Evolutionary conservation across 2,329 filamentous ascomycete species (phyloP).

Genomic region (Zalaria sp.): DNA sequence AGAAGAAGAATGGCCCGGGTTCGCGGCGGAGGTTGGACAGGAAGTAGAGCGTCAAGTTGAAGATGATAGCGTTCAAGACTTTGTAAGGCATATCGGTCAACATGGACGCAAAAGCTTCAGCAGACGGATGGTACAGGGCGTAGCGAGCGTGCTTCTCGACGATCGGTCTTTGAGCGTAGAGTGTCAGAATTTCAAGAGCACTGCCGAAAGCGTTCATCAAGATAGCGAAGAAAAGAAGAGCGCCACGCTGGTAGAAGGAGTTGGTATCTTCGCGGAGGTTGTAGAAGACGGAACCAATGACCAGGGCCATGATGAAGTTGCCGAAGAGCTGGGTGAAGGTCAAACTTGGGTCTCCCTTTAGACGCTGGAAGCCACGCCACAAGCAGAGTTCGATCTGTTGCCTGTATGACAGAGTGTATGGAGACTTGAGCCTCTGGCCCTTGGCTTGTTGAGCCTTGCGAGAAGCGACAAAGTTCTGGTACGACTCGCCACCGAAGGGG

Average conservation of each 20-base stretch:
- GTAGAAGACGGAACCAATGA: slow-evolving; percentile 71
- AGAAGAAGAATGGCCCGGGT: slow-evolving; percentile 71
- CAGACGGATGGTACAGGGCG: slow-evolving; percentile 77
- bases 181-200: slow-evolving; percentile 69
- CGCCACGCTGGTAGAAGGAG: slow-evolving; percentile 67
- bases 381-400: slow-evolving; percentile 71
- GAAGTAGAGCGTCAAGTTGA: slow-evolving; percentile 76
- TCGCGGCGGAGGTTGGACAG: slow-evolving; percentile 68
- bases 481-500: slow-evolving; percentile 29
- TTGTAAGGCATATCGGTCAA: slow-evolving; percentile 77
- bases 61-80: slow-evolving; percentile 55
- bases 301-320: slow-evolving; percentile 63
- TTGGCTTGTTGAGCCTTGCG: slow-evolving; percentile 33
- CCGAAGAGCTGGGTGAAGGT: slow-evolving; percentile 54
- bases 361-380: slow-evolving; percentile 63
- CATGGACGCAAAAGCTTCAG: slow-evolving; percentile 81
- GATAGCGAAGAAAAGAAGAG: slow-evolving; percentile 75
- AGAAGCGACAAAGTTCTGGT: slow-evolving; percentile 31
- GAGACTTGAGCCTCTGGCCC: slow-evolving; percentile 49
- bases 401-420: slow-evolving; percentile 64
- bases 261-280: slow-evolving; percentile 50
- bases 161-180: slow-evolving; percentile 81
- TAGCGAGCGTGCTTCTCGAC: slow-evolving; percentile 83
- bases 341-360: slow-evolving; percentile 63
- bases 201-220: slow-evolving; percentile 74